Evolutionary conservation across 345 rosid genomes (phyloP).

Genomic region (Trapa incisa): DNA sequence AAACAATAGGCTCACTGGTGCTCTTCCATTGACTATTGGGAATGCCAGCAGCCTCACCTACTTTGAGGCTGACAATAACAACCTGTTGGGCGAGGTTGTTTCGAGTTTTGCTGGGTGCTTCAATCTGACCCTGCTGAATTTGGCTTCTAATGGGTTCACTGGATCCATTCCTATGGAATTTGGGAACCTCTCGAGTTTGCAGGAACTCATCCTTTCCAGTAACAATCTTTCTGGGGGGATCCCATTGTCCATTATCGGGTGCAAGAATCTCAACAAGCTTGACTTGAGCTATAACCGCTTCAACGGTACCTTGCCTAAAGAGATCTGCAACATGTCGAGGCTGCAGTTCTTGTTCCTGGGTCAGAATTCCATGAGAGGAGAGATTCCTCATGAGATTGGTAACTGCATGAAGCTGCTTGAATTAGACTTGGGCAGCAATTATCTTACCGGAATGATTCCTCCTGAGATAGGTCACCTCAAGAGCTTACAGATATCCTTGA

Average conservation of each 20-base stretch:
- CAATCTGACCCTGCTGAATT: constrained; percentile 74
- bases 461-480: constrained; percentile 53
- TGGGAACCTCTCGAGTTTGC: constrained; percentile 66
- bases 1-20: constrained; percentile 65
- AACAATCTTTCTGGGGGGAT: constrained; percentile 72
- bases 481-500: constrained; percentile 56
- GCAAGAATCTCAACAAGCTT: constrained; percentile 84
- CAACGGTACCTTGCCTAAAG: constrained; percentile 69
- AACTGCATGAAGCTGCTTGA: constrained; percentile 47
- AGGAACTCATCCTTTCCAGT: constrained; percentile 83
- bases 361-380: constrained; percentile 62
- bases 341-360: constrained; percentile 58
- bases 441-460: constrained; percentile 74
- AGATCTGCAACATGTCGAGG: constrained; percentile 46
- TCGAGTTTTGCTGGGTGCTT: constrained; percentile 61
- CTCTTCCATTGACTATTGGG: constrained; percentile 62
- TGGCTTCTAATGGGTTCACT: constrained; percentile 75
- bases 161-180: constrained; percentile 63
- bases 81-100: constrained; percentile 68
- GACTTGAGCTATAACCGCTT: constrained; percentile 67
- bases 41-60: constrained; percentile 78
- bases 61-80: constrained; percentile 81
- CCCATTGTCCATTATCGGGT: constrained; percentile 51
- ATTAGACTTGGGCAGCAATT: constrained; percentile 61
- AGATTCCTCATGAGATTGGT: constrained; percentile 69